Percentiles rank a stretch among this genome's conserved stretches.
These are phyloP conservation scores for Myxozyma nipponensis DNA, from an alignment of 805 yeast species.

Conservation along the genomic window DNA sequence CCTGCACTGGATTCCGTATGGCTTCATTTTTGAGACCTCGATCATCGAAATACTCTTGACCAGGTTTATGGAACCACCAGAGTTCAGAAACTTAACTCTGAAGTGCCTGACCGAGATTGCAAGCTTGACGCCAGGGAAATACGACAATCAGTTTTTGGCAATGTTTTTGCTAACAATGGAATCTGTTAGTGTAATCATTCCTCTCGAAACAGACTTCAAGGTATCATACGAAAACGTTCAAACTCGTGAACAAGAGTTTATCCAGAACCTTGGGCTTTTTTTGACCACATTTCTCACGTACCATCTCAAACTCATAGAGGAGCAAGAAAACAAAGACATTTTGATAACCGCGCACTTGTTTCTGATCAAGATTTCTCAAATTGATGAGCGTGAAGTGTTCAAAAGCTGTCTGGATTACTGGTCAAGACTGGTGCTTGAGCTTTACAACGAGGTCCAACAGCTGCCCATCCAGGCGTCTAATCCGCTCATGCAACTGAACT, in stretches of 20 bases:
- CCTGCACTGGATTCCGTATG: slow-evolving; percentile 91
- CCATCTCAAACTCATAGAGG: slow-evolving; percentile 57
- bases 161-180: slow-evolving; percentile 74
- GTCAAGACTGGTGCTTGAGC: slow-evolving; percentile 76
- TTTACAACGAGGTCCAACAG: slow-evolving; percentile 80
- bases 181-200: slow-evolving; percentile 63
- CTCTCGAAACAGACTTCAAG: slow-evolving; percentile 58
- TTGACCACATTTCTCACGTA: slow-evolving; percentile 76
- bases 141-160: slow-evolving; percentile 54
- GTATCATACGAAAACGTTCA: slow-evolving; percentile 69
- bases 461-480: slow-evolving; percentile 68
- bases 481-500: slow-evolving; percentile 66
- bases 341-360: slow-evolving; percentile 72
- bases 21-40: slow-evolving; percentile 84
- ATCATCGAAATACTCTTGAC: slow-evolving; percentile 65
- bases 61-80: slow-evolving; percentile 72
- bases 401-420: slow-evolving; percentile 95
- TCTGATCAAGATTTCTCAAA: slow-evolving; percentile 76
- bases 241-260: slow-evolving; percentile 83
- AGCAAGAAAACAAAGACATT: slow-evolving; percentile 53
- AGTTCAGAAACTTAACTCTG: slow-evolving; percentile 76
- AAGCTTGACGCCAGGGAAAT: slow-evolving; percentile 51
- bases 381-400: slow-evolving; percentile 93
- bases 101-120: slow-evolving; percentile 93
- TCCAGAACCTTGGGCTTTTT: slow-evolving; percentile 93